Conservation (phyloP, 176 grass and related monocot species). For the Sorghum bicolor region DNA sequence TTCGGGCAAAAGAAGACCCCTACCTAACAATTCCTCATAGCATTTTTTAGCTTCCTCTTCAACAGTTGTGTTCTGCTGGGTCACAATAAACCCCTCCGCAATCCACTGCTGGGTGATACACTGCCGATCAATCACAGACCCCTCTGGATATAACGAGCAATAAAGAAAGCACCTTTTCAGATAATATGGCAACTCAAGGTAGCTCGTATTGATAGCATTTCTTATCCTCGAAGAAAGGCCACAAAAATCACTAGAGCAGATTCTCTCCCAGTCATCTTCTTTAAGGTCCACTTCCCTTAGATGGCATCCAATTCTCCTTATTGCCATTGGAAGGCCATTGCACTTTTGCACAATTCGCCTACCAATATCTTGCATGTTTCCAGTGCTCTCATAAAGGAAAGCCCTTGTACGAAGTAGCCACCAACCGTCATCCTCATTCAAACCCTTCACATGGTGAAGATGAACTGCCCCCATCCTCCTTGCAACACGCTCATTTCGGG, state of each 20-base stretch:
- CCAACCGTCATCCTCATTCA: slow-evolving; percentile 51
- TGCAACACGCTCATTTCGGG: slow-evolving; percentile 32
- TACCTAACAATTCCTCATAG: slow-evolving; percentile 44
- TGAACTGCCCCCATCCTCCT: slow-evolving; percentile 27
- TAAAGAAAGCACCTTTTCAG: slow-evolving; percentile 64
- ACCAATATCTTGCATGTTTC: slow-evolving; percentile 44
- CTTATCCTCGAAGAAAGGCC: slow-evolving; percentile 35
- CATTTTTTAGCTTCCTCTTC: slow-evolving; percentile 49
- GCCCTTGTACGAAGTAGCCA: slow-evolving; percentile 42
- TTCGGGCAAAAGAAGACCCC: slow-evolving; percentile 44
- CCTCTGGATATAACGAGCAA: slow-evolving; percentile 50
- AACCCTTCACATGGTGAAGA: slow-evolving; percentile 33
- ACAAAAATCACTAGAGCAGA: slow-evolving; percentile 26
- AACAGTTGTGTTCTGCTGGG: neutral
- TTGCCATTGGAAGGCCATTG: slow-evolving; percentile 53
- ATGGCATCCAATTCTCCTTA: slow-evolving; percentile 50
- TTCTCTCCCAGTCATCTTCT: slow-evolving; percentile 39
- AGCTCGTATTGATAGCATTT: slow-evolving; percentile 40
- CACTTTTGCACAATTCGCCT: slow-evolving; percentile 55
- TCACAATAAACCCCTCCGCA: slow-evolving; percentile 37
- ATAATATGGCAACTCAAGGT: slow-evolving; percentile 50
- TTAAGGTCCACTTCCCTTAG: slow-evolving; percentile 35
- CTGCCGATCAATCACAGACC: slow-evolving; percentile 28
- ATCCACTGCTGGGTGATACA: slow-evolving; percentile 55
- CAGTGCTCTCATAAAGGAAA: slow-evolving; percentile 9